phyloP scores from a whole-genome alignment of 305 asterid species.

The Striga hermonthica region DNA sequence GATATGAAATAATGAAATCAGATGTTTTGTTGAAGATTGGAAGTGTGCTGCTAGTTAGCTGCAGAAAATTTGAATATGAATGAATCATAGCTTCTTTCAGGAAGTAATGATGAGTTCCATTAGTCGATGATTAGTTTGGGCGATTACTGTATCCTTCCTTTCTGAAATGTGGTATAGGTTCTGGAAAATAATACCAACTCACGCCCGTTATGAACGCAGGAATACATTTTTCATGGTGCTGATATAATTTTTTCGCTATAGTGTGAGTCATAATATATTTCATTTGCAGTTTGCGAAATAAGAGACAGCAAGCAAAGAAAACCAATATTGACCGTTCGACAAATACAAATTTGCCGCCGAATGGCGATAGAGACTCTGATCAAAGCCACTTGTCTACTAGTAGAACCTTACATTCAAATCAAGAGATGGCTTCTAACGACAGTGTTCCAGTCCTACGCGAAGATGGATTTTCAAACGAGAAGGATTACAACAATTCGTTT shows the following conservation, averaged over 20 bases:
- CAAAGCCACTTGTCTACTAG: conserved; percentile 35
- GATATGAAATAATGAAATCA: too few relatives aligned
- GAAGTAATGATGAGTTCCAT: not conserved
- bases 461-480: conserved; percentile 35
- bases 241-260: too few relatives aligned
- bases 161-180: not conserved
- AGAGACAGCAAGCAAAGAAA: conserved; percentile 60
- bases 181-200: not conserved
- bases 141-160: not conserved
- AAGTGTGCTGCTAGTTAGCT: too few relatives aligned
- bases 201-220: not conserved
- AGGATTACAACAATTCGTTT: conserved; percentile 33
- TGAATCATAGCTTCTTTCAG: not conserved
- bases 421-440: conserved; percentile 35
- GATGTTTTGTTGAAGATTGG: too few relatives aligned
- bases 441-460: conserved; percentile 34
- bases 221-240: not conserved
- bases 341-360: conserved; percentile 39
- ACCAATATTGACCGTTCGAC: conserved; percentile 41
- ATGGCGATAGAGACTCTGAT: conserved; percentile 41
- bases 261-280: too few relatives aligned
- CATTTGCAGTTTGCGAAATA: conserved; percentile 59
- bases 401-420: conserved; percentile 33
- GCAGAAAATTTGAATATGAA: too few relatives aligned
- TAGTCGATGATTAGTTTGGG: not conserved